phyloP scores from a whole-genome alignment of 1,284 basidiomycete genomes.

The Rhodotorula sp. region DNA sequence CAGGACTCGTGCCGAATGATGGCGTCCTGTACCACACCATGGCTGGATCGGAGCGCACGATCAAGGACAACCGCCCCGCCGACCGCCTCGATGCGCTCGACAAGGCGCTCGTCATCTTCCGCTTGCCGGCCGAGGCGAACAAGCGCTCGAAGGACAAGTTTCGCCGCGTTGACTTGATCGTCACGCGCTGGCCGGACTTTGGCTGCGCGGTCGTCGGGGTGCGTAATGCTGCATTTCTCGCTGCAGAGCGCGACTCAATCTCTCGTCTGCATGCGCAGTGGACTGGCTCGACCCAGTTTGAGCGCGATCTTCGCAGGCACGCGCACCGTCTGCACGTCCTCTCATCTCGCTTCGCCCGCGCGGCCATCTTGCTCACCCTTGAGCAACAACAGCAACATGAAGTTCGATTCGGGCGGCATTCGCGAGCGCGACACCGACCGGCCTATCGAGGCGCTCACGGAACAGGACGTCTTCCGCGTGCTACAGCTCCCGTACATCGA shows the following conservation, averaged over 20 bases:
- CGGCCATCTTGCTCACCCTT: no score
- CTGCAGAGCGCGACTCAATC: neutral
- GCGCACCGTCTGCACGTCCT: conserved; percentile 10
- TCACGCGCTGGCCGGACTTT: conserved; percentile 65
- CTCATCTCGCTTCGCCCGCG: neutral
- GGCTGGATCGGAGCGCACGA: conserved; percentile 21
- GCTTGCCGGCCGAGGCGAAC: conserved; percentile 54
- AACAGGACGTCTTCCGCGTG: conserved; percentile 38
- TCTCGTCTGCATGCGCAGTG: conserved; percentile 43
- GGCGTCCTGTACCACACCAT: conserved; percentile 18
- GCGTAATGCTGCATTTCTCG: conserved; percentile 59
- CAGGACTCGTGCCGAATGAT: conserved; percentile 29
- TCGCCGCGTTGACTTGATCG: conserved; percentile 71
- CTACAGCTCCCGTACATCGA: conserved; percentile 55
- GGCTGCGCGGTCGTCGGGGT: conserved; percentile 72
- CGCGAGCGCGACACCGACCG: conserved; percentile 10
- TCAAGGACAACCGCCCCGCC: conserved; percentile 14
- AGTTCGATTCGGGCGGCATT: conserved; percentile 62
- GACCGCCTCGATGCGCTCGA: conserved; percentile 33
- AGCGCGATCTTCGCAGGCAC: conserved; percentile 69
- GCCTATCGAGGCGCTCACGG: conserved; percentile 12
- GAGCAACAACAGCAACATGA: conserved; percentile 59
- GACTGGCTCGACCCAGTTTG: conserved; percentile 77
- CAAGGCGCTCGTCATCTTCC: conserved; percentile 33
- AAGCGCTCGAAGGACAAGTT: conserved; percentile 45